phyloP scores from a whole-genome alignment of 148 eudicot genomes.

The Drosera capensis region DNA sequence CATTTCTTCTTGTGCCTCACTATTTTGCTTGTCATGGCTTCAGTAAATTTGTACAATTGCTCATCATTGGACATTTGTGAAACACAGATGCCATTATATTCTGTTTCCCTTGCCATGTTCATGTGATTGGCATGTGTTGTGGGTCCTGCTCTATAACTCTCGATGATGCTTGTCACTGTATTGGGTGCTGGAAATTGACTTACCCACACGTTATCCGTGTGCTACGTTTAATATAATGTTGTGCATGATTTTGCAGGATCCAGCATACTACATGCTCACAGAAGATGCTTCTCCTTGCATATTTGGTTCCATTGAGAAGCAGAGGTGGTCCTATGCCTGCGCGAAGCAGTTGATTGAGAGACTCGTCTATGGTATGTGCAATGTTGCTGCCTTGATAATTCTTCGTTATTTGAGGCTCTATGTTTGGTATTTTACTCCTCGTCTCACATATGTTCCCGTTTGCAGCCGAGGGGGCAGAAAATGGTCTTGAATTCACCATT shows the following conservation, averaged over 20 bases:
- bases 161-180: background rate
- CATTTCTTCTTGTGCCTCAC: no score
- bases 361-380: slow-evolving; percentile 57
- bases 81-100: no score
- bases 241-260: slow-evolving; percentile 41
- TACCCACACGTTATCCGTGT: no score
- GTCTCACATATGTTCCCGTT: background rate
- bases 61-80: no score
- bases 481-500: slow-evolving; percentile 86
- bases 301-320: slow-evolving; percentile 94
- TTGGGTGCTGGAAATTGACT: no score
- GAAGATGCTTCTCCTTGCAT: slow-evolving; percentile 94
- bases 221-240: background rate
- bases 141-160: no score
- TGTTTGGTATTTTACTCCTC: background rate
- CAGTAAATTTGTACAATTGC: no score
- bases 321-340: slow-evolving; percentile 99
- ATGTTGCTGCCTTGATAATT: background rate
- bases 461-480: slow-evolving; percentile 97
- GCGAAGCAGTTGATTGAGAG: slow-evolving; percentile 98
- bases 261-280: slow-evolving; percentile 65
- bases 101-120: no score
- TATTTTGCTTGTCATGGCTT: no score
- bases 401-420: background rate
- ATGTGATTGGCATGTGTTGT: no score